Conservation (phyloP, 2,329 filamentous ascomycete genomes). For the Thelonectria blattea region DNA sequence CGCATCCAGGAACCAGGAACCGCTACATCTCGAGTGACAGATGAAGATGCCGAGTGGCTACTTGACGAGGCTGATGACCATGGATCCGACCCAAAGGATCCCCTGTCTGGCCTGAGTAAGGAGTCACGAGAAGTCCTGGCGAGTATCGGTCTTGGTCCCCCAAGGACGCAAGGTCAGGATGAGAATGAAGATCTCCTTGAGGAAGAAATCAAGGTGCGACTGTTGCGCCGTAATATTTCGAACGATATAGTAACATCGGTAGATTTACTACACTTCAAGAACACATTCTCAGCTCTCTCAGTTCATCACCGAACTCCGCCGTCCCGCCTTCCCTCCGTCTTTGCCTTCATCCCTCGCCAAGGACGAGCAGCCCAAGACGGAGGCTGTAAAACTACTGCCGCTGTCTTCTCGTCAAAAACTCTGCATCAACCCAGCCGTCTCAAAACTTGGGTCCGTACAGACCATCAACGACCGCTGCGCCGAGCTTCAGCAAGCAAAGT, state of each 20-base stretch:
- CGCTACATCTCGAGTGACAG: slow-evolving; percentile 38
- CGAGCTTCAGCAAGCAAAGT: slow-evolving; percentile 79
- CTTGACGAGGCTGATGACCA: slow-evolving; percentile 72
- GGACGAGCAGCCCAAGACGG: slow-evolving; percentile 35
- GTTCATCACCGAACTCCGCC: slow-evolving; percentile 81
- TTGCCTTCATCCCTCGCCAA: slow-evolving; percentile 55
- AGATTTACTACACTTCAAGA: slow-evolving; percentile 89
- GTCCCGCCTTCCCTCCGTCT: slow-evolving; percentile 78
- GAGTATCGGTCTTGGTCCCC: slow-evolving; percentile 59
- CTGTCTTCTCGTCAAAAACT: slow-evolving; percentile 85
- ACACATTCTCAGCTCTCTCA: slow-evolving; percentile 93
- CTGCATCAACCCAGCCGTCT: slow-evolving; percentile 88
- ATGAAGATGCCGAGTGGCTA: slow-evolving; percentile 73
- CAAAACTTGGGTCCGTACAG: slow-evolving; percentile 70
- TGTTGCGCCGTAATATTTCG: slow-evolving; percentile 7
- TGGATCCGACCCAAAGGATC: slow-evolving; percentile 43
- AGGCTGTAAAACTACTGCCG: slow-evolving; percentile 76
- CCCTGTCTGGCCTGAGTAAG: slow-evolving; percentile 67
- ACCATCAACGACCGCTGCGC: slow-evolving; percentile 94
- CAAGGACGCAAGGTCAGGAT: slow-evolving; percentile 42
- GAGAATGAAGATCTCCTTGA: slow-evolving; percentile 55
- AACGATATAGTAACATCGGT: slow-evolving; percentile 41
- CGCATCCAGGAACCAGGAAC: slow-evolving; percentile 45
- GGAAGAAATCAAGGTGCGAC: slow-evolving; percentile 70
- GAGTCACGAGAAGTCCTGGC: slow-evolving; percentile 78